phyloP scores from a whole-genome alignment of 1,284 basidiomycete species.

The Austroboletus novae-zelandiae region DNA sequence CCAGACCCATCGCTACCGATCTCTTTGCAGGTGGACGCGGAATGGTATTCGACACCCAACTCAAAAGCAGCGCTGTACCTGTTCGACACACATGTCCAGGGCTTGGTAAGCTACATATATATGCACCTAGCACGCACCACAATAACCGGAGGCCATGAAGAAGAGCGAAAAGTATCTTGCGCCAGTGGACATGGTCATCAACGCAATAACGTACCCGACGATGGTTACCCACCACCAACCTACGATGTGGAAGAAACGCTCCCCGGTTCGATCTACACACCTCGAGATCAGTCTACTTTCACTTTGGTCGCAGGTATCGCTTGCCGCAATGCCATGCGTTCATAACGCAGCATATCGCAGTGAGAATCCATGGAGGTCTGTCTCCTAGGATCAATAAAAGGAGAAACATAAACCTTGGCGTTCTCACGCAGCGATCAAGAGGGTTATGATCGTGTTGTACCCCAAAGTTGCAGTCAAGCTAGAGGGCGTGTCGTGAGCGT shows the following conservation, averaged over 20 bases:
- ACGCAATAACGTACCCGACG: conserved; percentile 59
- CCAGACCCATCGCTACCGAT: conserved; percentile 42
- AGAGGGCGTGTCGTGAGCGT: background rate
- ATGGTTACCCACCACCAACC: conserved; percentile 59
- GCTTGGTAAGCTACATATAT: background rate
- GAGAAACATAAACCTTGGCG: background rate
- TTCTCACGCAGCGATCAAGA: conserved; percentile 63
- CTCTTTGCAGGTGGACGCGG: conserved; percentile 63
- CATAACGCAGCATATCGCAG: conserved; percentile 50
- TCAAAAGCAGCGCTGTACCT: conserved; percentile 59
- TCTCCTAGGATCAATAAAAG: background rate
- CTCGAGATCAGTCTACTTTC: background rate
- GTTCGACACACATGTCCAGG: background rate
- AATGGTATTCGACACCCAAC: conserved; percentile 63
- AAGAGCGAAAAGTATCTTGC: conserved; percentile 66
- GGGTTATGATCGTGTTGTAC: conserved; percentile 55
- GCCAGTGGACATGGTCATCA: conserved; percentile 51
- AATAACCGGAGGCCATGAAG: conserved; percentile 57
- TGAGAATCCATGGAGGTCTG: conserved; percentile 65
- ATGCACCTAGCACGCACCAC: conserved; percentile 37
- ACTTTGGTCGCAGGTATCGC: conserved; percentile 9
- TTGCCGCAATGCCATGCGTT: conserved; percentile 68
- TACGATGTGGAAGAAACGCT: conserved; percentile 67
- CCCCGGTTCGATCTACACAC: conserved; percentile 52
- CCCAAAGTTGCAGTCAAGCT: conserved; percentile 69